phyloP scores from a whole-genome alignment of 495 filamentous ascomycete genomes.

The Penicillium paradoxum region DNA sequence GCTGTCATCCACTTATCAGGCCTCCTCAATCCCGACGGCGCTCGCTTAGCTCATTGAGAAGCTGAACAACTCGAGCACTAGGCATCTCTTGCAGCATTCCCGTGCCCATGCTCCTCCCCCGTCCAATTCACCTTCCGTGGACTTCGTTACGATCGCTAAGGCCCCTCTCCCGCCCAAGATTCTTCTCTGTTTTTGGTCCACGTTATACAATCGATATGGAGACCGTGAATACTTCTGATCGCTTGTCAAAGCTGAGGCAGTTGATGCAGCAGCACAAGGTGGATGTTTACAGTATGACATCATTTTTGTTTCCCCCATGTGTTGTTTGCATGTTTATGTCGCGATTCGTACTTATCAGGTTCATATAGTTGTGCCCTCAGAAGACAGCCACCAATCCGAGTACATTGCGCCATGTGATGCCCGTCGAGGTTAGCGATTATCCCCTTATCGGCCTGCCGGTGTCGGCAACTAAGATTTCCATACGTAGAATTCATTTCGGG shows the following conservation, averaged over 20 bases:
- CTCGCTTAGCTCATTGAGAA: not conserved
- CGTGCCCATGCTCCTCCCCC: conserved; percentile 41
- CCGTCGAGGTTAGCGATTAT: conserved; percentile 60
- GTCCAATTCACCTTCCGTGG: conserved; percentile 32
- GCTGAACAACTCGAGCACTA: not conserved
- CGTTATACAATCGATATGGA: conserved; percentile 63
- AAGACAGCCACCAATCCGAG: conserved; percentile 96
- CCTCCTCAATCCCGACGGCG: not conserved
- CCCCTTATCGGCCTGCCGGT: not conserved
- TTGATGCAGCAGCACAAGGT: conserved; percentile 86
- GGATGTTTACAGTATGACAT: conserved; percentile 83
- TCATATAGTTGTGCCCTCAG: conserved; percentile 83
- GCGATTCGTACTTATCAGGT: conserved; percentile 13
- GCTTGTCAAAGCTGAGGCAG: conserved; percentile 69
- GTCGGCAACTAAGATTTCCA: conserved; percentile 12
- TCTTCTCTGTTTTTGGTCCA: conserved; percentile 35
- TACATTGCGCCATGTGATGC: conserved; percentile 94
- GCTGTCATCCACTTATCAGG: conserved; percentile 10
- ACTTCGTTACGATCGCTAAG: conserved; percentile 33
- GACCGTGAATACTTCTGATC: conserved; percentile 73
- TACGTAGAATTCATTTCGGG: conserved; percentile 75
- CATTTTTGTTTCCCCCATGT: not conserved
- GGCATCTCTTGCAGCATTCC: not conserved
- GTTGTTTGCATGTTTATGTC: not conserved
- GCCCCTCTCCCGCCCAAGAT: conserved; percentile 25